Base-by-base conservation (phyloP, 176 grass and related monocot genomes). In the Oryza punctata region DNA sequence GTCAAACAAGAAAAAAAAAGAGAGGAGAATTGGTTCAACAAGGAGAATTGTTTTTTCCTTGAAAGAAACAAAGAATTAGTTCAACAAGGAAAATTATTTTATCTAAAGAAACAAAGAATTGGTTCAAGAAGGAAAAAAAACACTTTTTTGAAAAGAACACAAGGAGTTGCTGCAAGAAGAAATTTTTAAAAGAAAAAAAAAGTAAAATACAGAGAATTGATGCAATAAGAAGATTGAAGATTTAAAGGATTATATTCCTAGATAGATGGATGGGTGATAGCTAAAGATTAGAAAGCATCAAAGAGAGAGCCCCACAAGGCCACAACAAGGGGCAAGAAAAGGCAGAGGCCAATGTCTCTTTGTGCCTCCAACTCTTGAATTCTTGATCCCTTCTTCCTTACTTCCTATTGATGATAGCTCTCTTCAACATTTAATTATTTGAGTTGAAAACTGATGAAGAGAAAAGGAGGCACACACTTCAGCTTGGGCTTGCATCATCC, bases 281-380 rank as follows among this genome's bases (percentile, higher is more conserved):
- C 65, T 11, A 57, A 32, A 78, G 67, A 73, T 37, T 63, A 47
- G 78, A 85, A 78, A 68, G 88, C 73, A 90, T 90, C 83, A 73
- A 63, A 49, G 23, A 78, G 25, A 69, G 29, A 78, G 25, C 72
- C 83, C 83, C 73, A 82, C 72, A 33, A 33, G 32, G 32, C 32
- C 32, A 33, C 32, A 12, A 11, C 27, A 67, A 7, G 41, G 26
- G 28, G 41, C 41, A 61, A 86, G 1, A n/a, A 61, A 86, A 86
- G 83, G 83, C 79, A 86, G 79, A 82, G 83, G 88, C 59, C 67
- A 60, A 19, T 72, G 33, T 57, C 72, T 8, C 71, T 45, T 33
- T 52, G 63, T 14, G 3, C 37, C 57, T 26, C 40, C 63, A 41
- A 23, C 16, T 43, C 72, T 57, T 44, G 23, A 41, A 23, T 10